Conservation (phyloP, 129 eudicot genomes). For the Tagetes erecta region DNA sequence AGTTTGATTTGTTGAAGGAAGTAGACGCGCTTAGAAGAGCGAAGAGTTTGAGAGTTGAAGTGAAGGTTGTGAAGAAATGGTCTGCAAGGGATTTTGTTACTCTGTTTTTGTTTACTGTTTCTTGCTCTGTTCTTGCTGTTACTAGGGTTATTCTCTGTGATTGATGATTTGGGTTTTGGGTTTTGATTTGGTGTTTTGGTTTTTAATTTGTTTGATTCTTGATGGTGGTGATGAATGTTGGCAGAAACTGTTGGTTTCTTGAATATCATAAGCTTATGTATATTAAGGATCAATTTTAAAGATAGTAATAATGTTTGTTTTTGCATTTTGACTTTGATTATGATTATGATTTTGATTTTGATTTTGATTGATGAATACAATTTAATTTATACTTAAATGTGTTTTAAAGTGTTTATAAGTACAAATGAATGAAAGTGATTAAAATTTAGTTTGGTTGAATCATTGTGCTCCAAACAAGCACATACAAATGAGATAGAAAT, state of each 20-base stretch:
- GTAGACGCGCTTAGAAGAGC: slow-evolving; percentile 88
- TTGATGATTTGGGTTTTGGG: slow-evolving; percentile 21
- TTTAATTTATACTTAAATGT: no score
- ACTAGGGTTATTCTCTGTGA: slow-evolving; percentile 70
- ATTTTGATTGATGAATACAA: no score
- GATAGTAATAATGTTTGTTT: slow-evolving; percentile 8
- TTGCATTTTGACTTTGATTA: neutral
- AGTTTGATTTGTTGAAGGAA: slow-evolving; percentile 89
- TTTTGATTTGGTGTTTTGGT: neutral
- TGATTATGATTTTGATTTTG: neutral
- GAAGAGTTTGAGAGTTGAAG: slow-evolving; percentile 74
- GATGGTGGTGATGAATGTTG: slow-evolving; percentile 33
- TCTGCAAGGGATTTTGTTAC: slow-evolving; percentile 72
- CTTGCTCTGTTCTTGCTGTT: slow-evolving; percentile 71
- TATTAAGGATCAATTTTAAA: slow-evolving; percentile 17
- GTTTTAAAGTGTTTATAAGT: no score
- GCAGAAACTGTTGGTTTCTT: neutral
- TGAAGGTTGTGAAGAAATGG: slow-evolving; percentile 69
- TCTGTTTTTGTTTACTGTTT: slow-evolving; percentile 61
- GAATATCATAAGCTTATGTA: slow-evolving; percentile 12
- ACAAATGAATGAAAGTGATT: no score
- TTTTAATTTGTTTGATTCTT: slow-evolving; percentile 8
- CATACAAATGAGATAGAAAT: no score
- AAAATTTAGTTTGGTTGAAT: no score
- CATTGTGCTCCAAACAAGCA: no score